phyloP scores from a whole-genome alignment of 164 flowering plant genomes.

The Pachysandra terminalis region DNA sequence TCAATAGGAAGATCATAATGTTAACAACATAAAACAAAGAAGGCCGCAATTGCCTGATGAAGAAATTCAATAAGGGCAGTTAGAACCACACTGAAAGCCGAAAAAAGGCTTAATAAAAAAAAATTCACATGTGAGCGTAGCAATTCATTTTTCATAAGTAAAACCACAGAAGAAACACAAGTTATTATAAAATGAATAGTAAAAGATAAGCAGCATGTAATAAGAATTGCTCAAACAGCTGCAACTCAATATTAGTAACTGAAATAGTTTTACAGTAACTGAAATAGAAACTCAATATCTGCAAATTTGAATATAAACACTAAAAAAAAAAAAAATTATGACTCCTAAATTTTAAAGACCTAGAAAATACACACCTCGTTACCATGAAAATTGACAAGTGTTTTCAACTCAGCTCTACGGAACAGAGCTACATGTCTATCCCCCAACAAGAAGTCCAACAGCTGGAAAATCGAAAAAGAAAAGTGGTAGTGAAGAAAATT shows the following conservation, averaged over 20 bases:
- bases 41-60: conserved; percentile 2
- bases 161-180: neutral
- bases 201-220: neutral
- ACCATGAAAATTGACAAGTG: conserved; percentile 90
- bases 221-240: neutral
- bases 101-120: neutral
- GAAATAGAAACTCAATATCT: too few relatives aligned
- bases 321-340: too few relatives aligned
- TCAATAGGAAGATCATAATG: neutral
- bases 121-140: neutral
- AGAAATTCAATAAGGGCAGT: neutral
- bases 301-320: too few relatives aligned
- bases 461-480: conserved; percentile 38
- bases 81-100: neutral
- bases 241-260: neutral
- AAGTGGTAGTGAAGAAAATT: conserved; percentile 5
- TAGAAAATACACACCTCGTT: conserved; percentile 63
- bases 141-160: too few relatives aligned
- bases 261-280: neutral
- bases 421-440: conserved; percentile 78
- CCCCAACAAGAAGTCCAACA: conserved; percentile 77
- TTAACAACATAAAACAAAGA: neutral
- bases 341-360: neutral
- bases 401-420: conserved; percentile 97
- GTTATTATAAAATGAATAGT: too few relatives aligned